A percentile compares a stretch with the other conserved stretches of the same genome.
These are phyloP conservation scores for Phyllosticta capitalensis DNA, from an alignment of 2,329 filamentous ascomycete species.

Conservation along the genomic window DNA sequence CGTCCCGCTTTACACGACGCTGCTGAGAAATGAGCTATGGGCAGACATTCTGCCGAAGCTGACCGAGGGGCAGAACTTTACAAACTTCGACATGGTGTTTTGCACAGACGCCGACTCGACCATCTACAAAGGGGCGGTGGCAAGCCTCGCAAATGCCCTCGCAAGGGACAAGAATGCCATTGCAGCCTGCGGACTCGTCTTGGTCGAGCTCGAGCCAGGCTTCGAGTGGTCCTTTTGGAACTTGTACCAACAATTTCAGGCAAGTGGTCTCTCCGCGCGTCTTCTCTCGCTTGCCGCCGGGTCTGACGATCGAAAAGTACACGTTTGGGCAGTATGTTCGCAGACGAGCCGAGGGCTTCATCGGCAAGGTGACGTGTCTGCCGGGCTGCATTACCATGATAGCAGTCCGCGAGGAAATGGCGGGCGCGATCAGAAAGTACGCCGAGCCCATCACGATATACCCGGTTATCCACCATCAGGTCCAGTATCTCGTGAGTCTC, in stretches of 20 bases:
- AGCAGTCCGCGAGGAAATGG: slow-evolving; percentile 17
- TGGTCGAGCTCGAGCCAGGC: slow-evolving; percentile 17
- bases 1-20: slow-evolving; percentile 12
- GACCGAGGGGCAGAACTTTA: slow-evolving; percentile 12
- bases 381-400: slow-evolving; percentile 20
- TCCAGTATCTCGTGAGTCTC: slow-evolving; percentile 15
- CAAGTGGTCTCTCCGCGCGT: not conserved
- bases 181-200: slow-evolving; percentile 16
- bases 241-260: slow-evolving; percentile 18
- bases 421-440: slow-evolving; percentile 16
- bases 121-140: slow-evolving; percentile 17
- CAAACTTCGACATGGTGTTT: slow-evolving; percentile 17
- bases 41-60: slow-evolving; percentile 14
- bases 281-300: not conserved
- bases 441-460: slow-evolving; percentile 17
- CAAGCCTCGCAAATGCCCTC: slow-evolving; percentile 15
- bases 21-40: slow-evolving; percentile 16
- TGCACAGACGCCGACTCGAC: slow-evolving; percentile 18
- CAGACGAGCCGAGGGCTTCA: slow-evolving; percentile 15
- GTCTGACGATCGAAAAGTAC: slow-evolving; percentile 10
- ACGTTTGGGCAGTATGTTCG: slow-evolving; percentile 18
- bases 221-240: slow-evolving; percentile 19
- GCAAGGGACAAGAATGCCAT: slow-evolving; percentile 16
- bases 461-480: slow-evolving; percentile 17
- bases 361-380: slow-evolving; percentile 17